phyloP scores from a whole-genome alignment of 163 green algal genomes.

The Prototheca cutis region DNA sequence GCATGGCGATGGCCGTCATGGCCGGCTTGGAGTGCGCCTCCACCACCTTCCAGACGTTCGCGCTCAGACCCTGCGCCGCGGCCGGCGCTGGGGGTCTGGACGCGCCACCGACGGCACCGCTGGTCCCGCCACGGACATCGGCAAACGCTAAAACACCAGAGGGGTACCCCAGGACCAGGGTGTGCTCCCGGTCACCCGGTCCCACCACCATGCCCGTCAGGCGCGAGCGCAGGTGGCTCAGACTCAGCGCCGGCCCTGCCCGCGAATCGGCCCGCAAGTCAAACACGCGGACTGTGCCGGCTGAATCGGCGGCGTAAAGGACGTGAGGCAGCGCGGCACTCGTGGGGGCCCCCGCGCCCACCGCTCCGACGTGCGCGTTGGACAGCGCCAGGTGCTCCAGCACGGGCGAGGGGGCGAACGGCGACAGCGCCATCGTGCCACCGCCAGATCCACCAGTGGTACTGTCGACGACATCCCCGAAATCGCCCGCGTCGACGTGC shows the following conservation, averaged over 20 bases:
- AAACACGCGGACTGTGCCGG: conserved; percentile 57
- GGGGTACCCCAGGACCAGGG: conserved; percentile 33
- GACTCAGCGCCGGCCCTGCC: conserved; percentile 20
- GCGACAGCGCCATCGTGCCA: neutral
- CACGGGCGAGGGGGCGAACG: neutral
- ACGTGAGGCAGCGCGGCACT: too few species aligned
- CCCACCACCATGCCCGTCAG: conserved; percentile 50
- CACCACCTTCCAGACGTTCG: conserved; percentile 38
- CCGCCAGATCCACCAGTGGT: too few species aligned
- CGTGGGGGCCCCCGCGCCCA: too few species aligned
- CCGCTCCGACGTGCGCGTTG: conserved; percentile 26
- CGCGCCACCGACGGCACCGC: conserved; percentile 4
- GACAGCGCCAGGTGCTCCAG: conserved; percentile 41
- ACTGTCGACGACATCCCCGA: too few species aligned
- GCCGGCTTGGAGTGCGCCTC: conserved; percentile 56
- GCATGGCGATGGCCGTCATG: conserved; percentile 62
- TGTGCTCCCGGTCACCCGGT: conserved; percentile 33
- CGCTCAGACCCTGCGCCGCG: too few species aligned
- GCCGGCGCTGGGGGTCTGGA: neutral
- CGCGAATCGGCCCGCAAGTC: conserved; percentile 48
- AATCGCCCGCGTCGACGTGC: neutral
- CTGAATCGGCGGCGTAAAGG: conserved; percentile 45
- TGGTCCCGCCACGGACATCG: conserved; percentile 31
- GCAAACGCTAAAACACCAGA: conserved; percentile 50
- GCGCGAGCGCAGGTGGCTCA: conserved; percentile 19